Evolutionary conservation across 2,329 filamentous ascomycete species (phyloP).

Genomic region (Nigrospora osmanthi): DNA sequence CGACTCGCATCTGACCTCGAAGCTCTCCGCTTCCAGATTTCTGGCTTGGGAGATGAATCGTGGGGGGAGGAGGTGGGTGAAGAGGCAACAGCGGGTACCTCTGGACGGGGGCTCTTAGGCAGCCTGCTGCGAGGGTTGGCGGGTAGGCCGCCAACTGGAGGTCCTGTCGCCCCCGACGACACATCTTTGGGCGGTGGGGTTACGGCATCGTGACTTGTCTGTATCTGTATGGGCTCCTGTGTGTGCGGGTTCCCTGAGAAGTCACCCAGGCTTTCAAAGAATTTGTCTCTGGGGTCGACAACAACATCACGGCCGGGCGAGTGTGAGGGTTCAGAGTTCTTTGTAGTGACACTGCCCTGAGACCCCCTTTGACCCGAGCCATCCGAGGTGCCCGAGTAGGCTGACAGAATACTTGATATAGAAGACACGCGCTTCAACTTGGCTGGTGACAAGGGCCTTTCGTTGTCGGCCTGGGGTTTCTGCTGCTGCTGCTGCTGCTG

Average conservation of each 20-base stretch:
- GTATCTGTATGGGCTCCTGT: constrained; percentile 9
- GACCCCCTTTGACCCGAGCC: constrained; percentile 35
- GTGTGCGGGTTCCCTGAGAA: constrained; percentile 15
- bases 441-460: constrained; percentile 5
- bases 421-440: constrained; percentile 36
- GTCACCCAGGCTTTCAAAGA: constrained; percentile 13
- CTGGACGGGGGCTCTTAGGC: constrained; percentile 3
- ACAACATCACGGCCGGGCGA: constrained; percentile 20
- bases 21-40: constrained; percentile 41
- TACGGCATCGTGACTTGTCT: constrained; percentile 18
- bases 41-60: constrained; percentile 17
- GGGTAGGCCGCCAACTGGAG: constrained; percentile 6
- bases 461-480: background rate
- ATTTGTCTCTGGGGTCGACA: constrained; percentile 10
- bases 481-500: constrained; percentile 4
- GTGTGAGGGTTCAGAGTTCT: constrained; percentile 24
- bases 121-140: constrained; percentile 13
- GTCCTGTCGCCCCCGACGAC: constrained; percentile 2
- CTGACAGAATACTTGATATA: constrained; percentile 46
- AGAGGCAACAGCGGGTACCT: constrained; percentile 6
- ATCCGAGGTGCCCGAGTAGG: constrained; percentile 41
- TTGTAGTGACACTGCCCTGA: constrained; percentile 27
- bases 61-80: constrained; percentile 11
- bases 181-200: constrained; percentile 19
- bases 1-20: constrained; percentile 38